Evolutionary conservation across 225 moss, liverwort and hornwort species (phyloP), one percentile per base, ranked within the genome.

Genomic region (Pseudoscleropodium purum): DNA sequence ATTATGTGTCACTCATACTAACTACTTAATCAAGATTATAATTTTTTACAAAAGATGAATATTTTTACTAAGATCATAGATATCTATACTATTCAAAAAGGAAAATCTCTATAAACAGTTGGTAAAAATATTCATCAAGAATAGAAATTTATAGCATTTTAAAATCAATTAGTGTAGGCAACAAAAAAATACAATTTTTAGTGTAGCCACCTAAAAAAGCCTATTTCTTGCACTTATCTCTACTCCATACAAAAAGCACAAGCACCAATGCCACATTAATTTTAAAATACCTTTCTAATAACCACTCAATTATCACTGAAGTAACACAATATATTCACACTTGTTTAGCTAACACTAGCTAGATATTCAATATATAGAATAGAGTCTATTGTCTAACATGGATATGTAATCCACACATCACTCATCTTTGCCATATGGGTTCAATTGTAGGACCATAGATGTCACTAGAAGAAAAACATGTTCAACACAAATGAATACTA

Each of bases 151-250:
- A 69, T 37, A n/a, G 7, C 8, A n/a, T 39, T 69, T 70, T 13
- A 1, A 70, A 70, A 39, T 25, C 23, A 70, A 37, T 21, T n/a
- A 39, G 14, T 25, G 0, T 4, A 25, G 1, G 3, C 14, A 8
- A 7, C 0, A 39, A 1, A 2, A 2, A 25, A 39, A 8, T 26
- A 39, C 4, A 25, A 5, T 6, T n/a, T 68, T 41, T 25, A 13
- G 8, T 25, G 3, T 70, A 25, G 9, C 72, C 8, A 41, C 5
- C 47, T 15, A 1, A 41, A 52, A 72, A 41, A 4, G 26, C 15
- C 41, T 2, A 41, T 27, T 41, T 41, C 26, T 0, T 0, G 0
- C 26, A 25, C 8, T 15, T 41, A 41, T 39, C 15, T 72, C 41
- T 8, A 41, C 9, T 41, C 26, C 2, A 25, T 8, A 41, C 20